Percentiles rank a stretch among this genome's conserved stretches.
phyloP scores from a whole-genome alignment of 345 rosid species.

The Durio zibethinus region DNA sequence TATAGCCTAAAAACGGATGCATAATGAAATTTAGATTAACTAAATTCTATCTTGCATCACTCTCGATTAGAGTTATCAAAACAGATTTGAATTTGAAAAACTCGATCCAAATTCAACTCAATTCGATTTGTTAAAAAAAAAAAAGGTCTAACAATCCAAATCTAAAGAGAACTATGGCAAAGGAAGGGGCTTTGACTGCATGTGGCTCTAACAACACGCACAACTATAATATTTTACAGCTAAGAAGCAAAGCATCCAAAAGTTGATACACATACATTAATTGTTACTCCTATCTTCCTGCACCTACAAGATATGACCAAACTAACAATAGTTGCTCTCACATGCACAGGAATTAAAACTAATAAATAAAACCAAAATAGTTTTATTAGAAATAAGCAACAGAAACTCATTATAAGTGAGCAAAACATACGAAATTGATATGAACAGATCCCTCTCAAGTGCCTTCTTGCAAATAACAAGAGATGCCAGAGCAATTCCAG shows the following conservation, averaged over 20 bases:
- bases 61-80: too few species aligned
- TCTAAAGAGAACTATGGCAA: background rate
- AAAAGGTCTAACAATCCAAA: too few species aligned
- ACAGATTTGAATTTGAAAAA: too few species aligned
- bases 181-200: background rate
- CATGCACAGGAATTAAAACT: background rate
- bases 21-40: too few species aligned
- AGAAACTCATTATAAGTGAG: too few species aligned
- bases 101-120: too few species aligned
- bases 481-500: slow-evolving; percentile 66
- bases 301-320: slow-evolving; percentile 10
- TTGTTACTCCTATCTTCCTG: slow-evolving; percentile 50
- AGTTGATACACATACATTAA: background rate
- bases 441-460: slow-evolving; percentile 53
- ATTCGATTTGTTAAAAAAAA: too few species aligned
- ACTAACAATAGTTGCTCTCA: background rate
- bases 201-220: background rate
- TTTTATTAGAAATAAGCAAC: slow-evolving; percentile 13
- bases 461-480: slow-evolving; percentile 68
- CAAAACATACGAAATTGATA: slow-evolving; percentile 62
- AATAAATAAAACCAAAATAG: slow-evolving; percentile 1
- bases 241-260: background rate
- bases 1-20: too few species aligned
- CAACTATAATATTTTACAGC: background rate
- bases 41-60: too few species aligned